phyloP scores from a whole-genome alignment of 2,329 filamentous ascomycete genomes.

The Phoma herbarum region DNA sequence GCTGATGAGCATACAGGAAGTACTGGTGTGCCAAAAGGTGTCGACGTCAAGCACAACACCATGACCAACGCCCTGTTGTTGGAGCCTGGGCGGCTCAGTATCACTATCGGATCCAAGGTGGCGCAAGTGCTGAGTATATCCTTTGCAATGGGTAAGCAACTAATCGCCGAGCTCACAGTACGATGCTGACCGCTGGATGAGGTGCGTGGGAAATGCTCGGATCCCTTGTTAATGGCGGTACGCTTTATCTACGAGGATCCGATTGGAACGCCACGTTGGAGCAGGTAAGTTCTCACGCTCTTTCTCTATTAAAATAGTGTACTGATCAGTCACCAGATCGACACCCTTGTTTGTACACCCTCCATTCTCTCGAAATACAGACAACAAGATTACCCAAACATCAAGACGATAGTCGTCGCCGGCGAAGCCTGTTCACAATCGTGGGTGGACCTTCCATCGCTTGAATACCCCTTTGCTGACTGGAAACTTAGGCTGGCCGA shows the following conservation, averaged over 20 bases:
- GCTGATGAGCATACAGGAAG: constrained; percentile 47
- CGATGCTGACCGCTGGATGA: constrained; percentile 34
- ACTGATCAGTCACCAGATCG: constrained; percentile 49
- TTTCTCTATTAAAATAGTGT: neutral
- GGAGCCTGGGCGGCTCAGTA: constrained; percentile 61
- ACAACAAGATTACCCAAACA: constrained; percentile 59
- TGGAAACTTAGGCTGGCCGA: constrained; percentile 57
- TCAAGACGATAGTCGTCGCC: constrained; percentile 63
- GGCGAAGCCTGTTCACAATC: constrained; percentile 61
- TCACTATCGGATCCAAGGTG: constrained; percentile 61
- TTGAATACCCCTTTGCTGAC: constrained; percentile 7
- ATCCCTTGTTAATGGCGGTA: constrained; percentile 66
- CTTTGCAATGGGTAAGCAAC: constrained; percentile 67
- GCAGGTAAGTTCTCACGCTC: constrained; percentile 49
- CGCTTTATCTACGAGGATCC: constrained; percentile 61
- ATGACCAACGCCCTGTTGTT: constrained; percentile 64
- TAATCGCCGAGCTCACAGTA: neutral
- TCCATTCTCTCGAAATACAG: constrained; percentile 64
- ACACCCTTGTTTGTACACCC: constrained; percentile 65
- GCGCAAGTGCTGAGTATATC: constrained; percentile 66
- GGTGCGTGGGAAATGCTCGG: constrained; percentile 68
- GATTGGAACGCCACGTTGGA: constrained; percentile 59
- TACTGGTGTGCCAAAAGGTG: constrained; percentile 67
- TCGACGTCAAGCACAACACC: constrained; percentile 65
- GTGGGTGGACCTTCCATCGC: constrained; percentile 41